phyloP scores from a whole-genome alignment of 2,329 filamentous ascomycete species.

The Mycosphaerella sp. region DNA sequence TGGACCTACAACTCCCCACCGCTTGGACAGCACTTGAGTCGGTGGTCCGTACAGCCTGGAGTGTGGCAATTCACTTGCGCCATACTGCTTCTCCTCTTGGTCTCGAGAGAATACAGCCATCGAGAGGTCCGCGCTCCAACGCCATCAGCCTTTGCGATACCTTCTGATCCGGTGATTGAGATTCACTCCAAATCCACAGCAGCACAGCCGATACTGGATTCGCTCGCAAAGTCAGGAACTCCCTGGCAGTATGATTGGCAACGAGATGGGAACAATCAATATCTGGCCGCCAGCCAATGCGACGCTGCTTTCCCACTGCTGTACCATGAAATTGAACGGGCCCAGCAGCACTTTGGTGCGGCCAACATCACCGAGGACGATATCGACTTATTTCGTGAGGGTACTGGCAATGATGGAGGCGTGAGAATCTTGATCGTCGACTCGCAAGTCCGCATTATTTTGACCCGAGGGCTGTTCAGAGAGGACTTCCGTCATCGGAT shows the following conservation, averaged over 20 bases:
- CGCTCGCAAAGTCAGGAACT: neutral
- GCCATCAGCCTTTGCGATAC: neutral
- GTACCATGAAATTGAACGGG: constrained; percentile 30
- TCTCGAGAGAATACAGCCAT: neutral
- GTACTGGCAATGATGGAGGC: constrained; percentile 37
- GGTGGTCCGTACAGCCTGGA: neutral
- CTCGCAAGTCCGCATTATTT: constrained; percentile 20
- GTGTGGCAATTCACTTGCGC: neutral
- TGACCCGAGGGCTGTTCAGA: constrained; percentile 20
- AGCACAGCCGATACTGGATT: neutral
- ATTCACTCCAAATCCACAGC: neutral
- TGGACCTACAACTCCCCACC: neutral
- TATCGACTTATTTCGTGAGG: constrained; percentile 8
- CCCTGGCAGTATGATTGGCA: constrained; percentile 21
- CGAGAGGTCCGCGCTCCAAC: neutral
- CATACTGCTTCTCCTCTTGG: neutral
- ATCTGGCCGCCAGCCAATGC: constrained; percentile 29
- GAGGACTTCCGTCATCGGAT: constrained; percentile 24
- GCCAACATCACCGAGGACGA: constrained; percentile 8
- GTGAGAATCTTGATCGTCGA: constrained; percentile 17
- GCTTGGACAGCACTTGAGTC: neutral
- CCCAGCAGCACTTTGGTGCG: constrained; percentile 13
- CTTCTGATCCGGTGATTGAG: neutral
- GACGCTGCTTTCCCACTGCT: constrained; percentile 30
- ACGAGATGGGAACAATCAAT: constrained; percentile 27